Evolutionary conservation across 2,329 filamentous ascomycete species (phyloP).

Genomic region (Ampelomyces quisqualis): DNA sequence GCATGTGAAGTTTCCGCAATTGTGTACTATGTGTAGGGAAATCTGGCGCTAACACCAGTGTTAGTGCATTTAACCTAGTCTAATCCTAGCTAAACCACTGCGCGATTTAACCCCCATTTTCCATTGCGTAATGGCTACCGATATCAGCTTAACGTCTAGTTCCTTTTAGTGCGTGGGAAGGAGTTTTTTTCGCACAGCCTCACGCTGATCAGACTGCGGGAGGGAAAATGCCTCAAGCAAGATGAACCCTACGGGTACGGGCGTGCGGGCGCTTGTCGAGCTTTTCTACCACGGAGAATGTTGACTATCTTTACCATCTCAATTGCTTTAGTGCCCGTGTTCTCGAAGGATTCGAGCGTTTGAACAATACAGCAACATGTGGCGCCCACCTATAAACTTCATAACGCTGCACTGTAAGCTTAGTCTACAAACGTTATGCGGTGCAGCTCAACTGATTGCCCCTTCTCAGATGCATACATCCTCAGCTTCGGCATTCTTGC

Average conservation of each 20-base stretch:
- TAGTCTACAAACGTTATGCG: not conserved
- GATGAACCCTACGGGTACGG: not conserved
- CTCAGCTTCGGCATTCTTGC: constrained; percentile 41
- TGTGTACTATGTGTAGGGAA: not conserved
- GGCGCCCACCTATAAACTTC: constrained; percentile 23
- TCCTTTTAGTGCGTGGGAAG: not conserved
- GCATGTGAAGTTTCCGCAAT: too few species aligned
- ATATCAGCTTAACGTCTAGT: not conserved
- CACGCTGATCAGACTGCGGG: not conserved
- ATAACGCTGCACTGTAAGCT: constrained; percentile 25
- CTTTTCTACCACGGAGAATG: too few species aligned
- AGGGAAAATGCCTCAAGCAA: not conserved
- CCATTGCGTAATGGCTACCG: not conserved
- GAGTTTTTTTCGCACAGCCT: not conserved
- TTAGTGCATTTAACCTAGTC: too few species aligned
- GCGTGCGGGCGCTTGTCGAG: not conserved
- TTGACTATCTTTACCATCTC: not conserved
- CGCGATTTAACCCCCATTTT: not conserved
- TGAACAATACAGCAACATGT: constrained; percentile 10
- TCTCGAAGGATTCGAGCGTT: not conserved
- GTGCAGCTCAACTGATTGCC: not conserved
- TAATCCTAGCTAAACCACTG: not conserved
- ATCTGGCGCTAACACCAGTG: not conserved
- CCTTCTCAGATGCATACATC: constrained; percentile 45
- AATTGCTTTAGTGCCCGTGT: not conserved